These are phyloP conservation scores for Phytophthora pluvialis DNA, from an alignment of 352 stramenopile species.

Conservation along the genomic window DNA sequence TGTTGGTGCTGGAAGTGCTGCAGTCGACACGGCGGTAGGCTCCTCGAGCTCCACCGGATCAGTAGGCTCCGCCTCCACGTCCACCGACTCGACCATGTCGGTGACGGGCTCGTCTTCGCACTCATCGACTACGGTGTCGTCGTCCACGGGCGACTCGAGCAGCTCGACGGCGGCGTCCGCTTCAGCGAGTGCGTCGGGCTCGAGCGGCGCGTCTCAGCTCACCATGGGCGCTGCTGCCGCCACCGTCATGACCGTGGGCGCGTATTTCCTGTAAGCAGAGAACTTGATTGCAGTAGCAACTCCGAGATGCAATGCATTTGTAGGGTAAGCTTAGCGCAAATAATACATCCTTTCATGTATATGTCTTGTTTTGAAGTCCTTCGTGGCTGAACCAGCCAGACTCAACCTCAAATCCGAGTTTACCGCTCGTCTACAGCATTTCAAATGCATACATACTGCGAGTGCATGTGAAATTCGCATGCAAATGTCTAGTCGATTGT, in stretches of 20 bases:
- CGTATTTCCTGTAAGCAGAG: slow-evolving; percentile 40
- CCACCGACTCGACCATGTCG: slow-evolving; percentile 8
- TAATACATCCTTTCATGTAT: no score
- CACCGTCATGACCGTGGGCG: slow-evolving; percentile 9
- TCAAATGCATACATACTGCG: no score
- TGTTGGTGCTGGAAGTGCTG: slow-evolving; percentile 7
- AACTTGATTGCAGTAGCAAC: no score
- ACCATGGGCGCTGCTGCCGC: slow-evolving; percentile 18
- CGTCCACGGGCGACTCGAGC: slow-evolving; percentile 11
- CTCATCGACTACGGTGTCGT: slow-evolving; percentile 10
- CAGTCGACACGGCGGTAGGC: slow-evolving; percentile 15
- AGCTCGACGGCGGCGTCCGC: slow-evolving; percentile 9
- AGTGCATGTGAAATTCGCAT: no score
- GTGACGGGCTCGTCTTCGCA: slow-evolving; percentile 13
- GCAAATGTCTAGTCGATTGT: no score
- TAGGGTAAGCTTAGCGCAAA: no score
- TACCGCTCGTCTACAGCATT: no score
- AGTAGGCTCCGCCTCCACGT: no score
- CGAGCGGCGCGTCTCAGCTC: slow-evolving; percentile 28
- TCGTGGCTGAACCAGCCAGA: no score
- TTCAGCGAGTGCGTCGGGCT: slow-evolving; percentile 22
- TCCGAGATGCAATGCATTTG: no score
- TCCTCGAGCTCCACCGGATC: slow-evolving; percentile 4
- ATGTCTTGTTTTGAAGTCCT: no score
- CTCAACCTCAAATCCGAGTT: no score